Evolutionary conservation across 163 green algal species (phyloP).

Genomic region (Scenedesmus sp.): DNA sequence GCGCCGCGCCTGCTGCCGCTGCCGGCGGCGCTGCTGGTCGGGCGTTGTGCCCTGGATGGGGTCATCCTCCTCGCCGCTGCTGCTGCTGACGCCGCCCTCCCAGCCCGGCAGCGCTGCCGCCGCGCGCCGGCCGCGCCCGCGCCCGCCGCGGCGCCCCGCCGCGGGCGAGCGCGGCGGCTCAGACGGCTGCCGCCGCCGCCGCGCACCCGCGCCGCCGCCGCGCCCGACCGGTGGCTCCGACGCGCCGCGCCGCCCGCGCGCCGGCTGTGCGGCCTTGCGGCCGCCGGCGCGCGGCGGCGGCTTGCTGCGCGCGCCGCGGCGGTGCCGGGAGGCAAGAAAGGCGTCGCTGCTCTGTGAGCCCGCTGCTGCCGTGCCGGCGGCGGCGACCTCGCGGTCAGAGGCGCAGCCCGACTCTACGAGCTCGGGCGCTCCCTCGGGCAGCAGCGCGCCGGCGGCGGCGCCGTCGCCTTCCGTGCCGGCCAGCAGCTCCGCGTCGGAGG

Average conservation of each 20-base stretch:
- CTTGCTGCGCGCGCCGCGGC: background rate
- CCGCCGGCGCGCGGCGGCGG: background rate
- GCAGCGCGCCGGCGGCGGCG: no score
- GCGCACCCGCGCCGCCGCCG: background rate
- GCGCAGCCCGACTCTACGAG: background rate
- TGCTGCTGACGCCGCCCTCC: background rate
- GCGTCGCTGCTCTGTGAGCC: no score
- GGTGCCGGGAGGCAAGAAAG: no score
- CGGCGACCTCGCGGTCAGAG: background rate
- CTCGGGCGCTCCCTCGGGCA: no score
- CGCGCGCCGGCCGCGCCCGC: background rate
- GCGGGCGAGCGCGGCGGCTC: background rate
- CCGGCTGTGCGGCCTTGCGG: background rate
- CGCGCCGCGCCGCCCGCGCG: background rate
- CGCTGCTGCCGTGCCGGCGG: background rate
- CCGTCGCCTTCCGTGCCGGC: background rate
- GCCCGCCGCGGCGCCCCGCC: background rate
- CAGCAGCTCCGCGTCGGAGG: no score
- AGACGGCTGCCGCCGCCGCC: background rate
- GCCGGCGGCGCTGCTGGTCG: background rate
- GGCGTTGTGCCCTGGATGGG: background rate
- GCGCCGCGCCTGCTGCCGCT: background rate
- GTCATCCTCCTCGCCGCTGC: background rate
- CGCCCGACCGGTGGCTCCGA: no score
- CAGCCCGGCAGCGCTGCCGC: background rate